A percentile compares a stretch with the other conserved stretches of the same genome.
phyloP scores from a whole-genome alignment of 176 grass and related monocot genomes.

The Triticum timopheevii region DNA sequence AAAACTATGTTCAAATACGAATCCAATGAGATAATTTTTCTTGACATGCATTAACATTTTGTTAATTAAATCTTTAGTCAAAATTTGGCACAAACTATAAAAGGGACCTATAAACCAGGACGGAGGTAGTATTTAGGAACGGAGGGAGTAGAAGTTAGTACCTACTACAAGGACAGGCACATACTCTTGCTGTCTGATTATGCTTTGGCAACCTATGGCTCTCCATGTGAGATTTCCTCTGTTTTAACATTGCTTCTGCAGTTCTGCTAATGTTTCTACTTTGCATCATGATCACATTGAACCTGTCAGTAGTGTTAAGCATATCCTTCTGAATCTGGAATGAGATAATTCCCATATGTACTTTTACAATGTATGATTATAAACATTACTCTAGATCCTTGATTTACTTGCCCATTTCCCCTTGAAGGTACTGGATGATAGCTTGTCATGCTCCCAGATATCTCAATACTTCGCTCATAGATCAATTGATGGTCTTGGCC shows the following conservation, averaged over 20 bases:
- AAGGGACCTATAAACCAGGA: too few relatives aligned
- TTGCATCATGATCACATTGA: not conserved
- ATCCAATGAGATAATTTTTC: too few relatives aligned
- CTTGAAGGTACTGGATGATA: constrained; percentile 9
- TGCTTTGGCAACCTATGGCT: not conserved
- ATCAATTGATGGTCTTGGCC: not conserved
- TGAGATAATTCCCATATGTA: not conserved
- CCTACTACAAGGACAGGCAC: too few relatives aligned
- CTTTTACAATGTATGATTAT: not conserved
- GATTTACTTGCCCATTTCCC: constrained; percentile 3
- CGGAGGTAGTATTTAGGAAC: too few relatives aligned
- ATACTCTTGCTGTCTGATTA: not conserved
- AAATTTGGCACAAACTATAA: too few relatives aligned
- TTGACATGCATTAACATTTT: too few relatives aligned
- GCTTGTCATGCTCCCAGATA: not conserved
- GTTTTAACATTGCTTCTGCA: not conserved
- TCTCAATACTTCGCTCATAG: not conserved
- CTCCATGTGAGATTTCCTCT: not conserved
- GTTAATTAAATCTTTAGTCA: too few relatives aligned
- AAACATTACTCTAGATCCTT: not conserved
- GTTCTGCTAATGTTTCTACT: not conserved
- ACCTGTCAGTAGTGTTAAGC: not conserved
- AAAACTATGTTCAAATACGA: too few relatives aligned
- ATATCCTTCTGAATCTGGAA: not conserved
- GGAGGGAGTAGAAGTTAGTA: too few relatives aligned